Base-by-base conservation (phyloP, 2,329 filamentous ascomycete genomes). In the Leptographium lundbergii region DNA sequence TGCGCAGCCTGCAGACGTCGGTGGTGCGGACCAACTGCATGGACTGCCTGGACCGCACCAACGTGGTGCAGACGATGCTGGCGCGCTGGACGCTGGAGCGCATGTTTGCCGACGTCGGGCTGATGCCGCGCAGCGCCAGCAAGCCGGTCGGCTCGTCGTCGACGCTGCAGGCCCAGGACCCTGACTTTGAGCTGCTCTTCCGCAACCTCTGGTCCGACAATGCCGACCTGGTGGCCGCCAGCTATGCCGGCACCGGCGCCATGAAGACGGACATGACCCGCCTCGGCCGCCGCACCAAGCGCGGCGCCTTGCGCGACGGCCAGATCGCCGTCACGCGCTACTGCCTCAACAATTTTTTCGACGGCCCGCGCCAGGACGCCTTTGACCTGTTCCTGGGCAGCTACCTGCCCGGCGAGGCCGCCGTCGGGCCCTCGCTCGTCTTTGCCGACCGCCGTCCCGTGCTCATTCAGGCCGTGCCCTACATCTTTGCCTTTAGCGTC, bases 161-260 rank as follows among this genome's bases (percentile, higher is more conserved):
- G 36, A 14, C 81, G 25, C 91, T 94, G 65, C 84, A 85, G 50
- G 76, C 80, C 60, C 88, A 91, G 66, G 90, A 96, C 67, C 75
- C 80, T 14, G 82, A 80, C 1, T 99, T 99, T 69, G 91, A 96
- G 72, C 79, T 87, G 66, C 76, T 97, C 60, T 99, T 97, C 82
- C 89, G 94, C 65, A 97, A 97, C 72, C 79, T 97, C 19, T 99
- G 94, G 94, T 94, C 94, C 34, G 94, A 99, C 73, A 99, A 99
- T 68, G 94, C 95, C 59, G 94, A 99, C 70, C 87, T 95, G 27
- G 91, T 99, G 39, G 95, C 91, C 22, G 87, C 84, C 65, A 86
- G 90, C 0, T 99, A 99, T 72, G 94, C 94, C 1, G 94, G 94
- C 59, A 99, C 95, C 0, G 95, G 94, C 3, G 94, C 94, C 57